Base-by-base conservation (phyloP, 2,329 filamentous ascomycete genomes). In the Escovopsis sp. region DNA sequence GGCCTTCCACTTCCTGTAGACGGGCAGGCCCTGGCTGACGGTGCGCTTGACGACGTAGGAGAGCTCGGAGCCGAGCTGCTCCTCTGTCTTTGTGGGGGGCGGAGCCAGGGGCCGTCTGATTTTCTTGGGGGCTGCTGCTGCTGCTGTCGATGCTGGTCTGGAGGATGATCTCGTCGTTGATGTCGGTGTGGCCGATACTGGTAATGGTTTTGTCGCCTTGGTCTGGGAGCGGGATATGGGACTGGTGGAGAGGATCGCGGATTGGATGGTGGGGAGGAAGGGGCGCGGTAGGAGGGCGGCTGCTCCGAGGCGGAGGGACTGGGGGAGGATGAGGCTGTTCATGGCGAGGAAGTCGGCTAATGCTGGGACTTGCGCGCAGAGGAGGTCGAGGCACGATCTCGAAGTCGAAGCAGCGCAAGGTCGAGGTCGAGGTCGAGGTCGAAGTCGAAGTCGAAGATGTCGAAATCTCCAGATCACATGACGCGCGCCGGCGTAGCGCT, bases 41-140 rank as follows among this genome's bases (percentile, higher is more conserved):
- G 85, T 89, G 47, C 86, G 80, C 41, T 69, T 68, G 49, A 96
- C 72, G 53, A 79, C 72, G 67, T 87, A 94, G 10, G 75, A 72
- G 23, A 51, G 45, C 11, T 48, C 40, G 11, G 49, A 48, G 23
- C 23, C 23, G 11, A 63, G 51, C 39, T 62, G 51, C 33, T 58
- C 52, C 8, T 46, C 39, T 0, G 58, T 53, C 42, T 58, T 60
- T 9, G 56, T 49, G 4, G 60, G 57, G 1, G 53, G 52, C 15
- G 59, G 57, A 5, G 53, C 45, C 36, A 57, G 53, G 5, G 49
- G 44, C 12, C 52, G 57, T 43, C 51, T 52, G 4, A 54, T 43
- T 23, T 23, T 23, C 23, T 23, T 23, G 23, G 23, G 23, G 23
- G 23, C 6, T 23, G 23, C 23, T 23, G 23, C 6, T 6, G 23